These are phyloP conservation scores for Amanita rimosa DNA, from an alignment of 768 basidiomycete genomes.

Conservation along the genomic window DNA sequence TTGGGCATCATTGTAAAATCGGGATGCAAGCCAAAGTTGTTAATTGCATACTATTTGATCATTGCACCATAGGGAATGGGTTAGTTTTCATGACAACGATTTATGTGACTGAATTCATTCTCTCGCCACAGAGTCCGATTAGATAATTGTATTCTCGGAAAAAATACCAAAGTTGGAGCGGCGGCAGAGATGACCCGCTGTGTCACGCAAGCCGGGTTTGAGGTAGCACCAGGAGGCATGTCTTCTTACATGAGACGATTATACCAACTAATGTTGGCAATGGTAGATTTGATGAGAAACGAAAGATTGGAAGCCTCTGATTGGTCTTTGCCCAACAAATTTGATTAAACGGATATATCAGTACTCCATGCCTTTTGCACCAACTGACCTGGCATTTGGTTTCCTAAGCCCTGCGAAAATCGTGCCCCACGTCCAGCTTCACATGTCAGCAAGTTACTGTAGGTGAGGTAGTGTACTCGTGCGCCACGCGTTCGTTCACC, in stretches of 20 bases:
- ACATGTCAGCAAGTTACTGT: background rate
- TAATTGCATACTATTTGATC: conserved; percentile 79
- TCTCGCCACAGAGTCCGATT: conserved; percentile 47
- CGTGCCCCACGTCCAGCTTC: conserved; percentile 62
- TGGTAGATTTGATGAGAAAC: conserved; percentile 38
- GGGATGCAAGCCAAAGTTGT: conserved; percentile 77
- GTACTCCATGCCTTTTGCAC: conserved; percentile 20
- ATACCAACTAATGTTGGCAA: background rate
- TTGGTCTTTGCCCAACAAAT: conserved; percentile 4
- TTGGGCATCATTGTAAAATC: conserved; percentile 77
- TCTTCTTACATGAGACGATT: background rate
- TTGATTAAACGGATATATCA: conserved; percentile 2
- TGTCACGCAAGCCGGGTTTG: conserved; percentile 71
- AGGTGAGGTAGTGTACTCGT: conserved; percentile 21
- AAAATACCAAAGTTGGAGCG: conserved; percentile 57
- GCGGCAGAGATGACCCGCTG: conserved; percentile 61
- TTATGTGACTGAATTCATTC: conserved; percentile 1
- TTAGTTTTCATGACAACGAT: conserved; percentile 21
- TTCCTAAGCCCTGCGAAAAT: conserved; percentile 78
- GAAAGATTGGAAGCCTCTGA: conserved; percentile 17
- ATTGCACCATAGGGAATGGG: conserved; percentile 85
- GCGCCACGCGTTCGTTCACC: conserved; percentile 56
- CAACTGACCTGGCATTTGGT: conserved; percentile 50
- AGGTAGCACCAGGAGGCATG: conserved; percentile 53
- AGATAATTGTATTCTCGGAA: conserved; percentile 67